Evolutionary conservation across 2,329 filamentous ascomycete genomes (phyloP).

Genomic region (Colletotrichum sp.): DNA sequence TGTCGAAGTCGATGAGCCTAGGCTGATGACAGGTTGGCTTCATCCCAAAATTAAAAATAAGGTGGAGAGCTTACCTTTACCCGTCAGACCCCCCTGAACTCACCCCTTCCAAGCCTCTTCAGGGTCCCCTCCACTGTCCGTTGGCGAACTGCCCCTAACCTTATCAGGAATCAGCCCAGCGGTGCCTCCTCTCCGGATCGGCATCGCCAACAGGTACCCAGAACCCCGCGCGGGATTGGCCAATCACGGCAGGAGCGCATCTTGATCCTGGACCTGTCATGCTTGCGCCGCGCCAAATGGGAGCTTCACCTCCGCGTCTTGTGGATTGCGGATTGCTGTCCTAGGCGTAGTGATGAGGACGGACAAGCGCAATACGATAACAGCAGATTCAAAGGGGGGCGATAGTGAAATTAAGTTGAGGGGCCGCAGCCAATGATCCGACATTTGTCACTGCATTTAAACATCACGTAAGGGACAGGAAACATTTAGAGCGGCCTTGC

Average conservation of each 20-base stretch:
- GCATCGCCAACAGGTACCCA: constrained; percentile 7
- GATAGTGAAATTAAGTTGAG: background rate
- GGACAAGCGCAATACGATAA: background rate
- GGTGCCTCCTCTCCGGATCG: constrained; percentile 16
- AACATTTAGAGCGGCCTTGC: constrained; percentile 10
- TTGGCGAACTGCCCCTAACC: constrained; percentile 14
- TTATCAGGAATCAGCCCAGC: constrained; percentile 19
- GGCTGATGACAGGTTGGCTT: constrained; percentile 27
- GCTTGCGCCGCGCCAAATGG: background rate
- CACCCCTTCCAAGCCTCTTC: constrained; percentile 11
- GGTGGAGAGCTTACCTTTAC: constrained; percentile 17
- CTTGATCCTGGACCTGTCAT: background rate
- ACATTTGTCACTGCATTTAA: background rate
- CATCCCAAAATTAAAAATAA: constrained; percentile 23
- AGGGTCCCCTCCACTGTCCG: constrained; percentile 16
- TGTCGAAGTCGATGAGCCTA: background rate
- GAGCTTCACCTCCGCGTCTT: background rate
- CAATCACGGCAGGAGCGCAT: constrained; percentile 20
- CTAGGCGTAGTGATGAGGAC: background rate
- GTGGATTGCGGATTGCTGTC: background rate
- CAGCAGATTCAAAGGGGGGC: background rate
- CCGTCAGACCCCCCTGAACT: background rate
- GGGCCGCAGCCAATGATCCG: background rate
- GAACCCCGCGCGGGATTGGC: constrained; percentile 14
- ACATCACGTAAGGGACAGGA: background rate